Conservation (phyloP, 2,329 filamentous ascomycete species). For the Neonectria coccinea region DNA sequence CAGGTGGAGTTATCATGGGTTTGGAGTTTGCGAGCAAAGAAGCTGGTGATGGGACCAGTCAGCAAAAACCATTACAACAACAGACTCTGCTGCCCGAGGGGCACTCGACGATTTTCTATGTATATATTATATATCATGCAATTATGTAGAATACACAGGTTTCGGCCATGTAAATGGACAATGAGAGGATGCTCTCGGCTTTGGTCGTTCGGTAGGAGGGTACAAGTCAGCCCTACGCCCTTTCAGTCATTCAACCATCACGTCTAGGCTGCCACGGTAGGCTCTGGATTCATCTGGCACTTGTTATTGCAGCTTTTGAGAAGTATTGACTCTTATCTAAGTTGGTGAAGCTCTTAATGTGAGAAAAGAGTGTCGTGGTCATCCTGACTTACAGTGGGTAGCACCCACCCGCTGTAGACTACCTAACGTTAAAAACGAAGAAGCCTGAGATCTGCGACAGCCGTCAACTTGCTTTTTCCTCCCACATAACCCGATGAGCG, state of each 20-base stretch:
- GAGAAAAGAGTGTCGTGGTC: not conserved
- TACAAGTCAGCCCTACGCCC: not conserved
- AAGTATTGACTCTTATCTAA: not conserved
- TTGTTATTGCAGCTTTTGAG: not conserved
- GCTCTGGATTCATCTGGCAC: not conserved
- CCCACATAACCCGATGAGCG: not conserved
- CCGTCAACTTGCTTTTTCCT: not conserved
- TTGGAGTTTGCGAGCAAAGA: not conserved
- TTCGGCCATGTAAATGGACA: not conserved
- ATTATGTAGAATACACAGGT: slow-evolving; percentile 3
- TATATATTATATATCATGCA: slow-evolving; percentile 10
- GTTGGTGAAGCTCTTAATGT: not conserved
- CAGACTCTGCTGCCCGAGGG: not conserved
- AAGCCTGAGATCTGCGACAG: not conserved
- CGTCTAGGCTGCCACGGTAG: not conserved
- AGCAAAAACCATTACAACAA: not conserved
- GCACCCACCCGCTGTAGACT: not conserved
- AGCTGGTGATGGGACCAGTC: not conserved
- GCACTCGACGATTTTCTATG: slow-evolving; percentile 12
- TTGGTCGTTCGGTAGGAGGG: not conserved
- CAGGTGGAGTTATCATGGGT: slow-evolving; percentile 12
- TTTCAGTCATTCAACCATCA: not conserved
- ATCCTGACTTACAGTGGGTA: not conserved
- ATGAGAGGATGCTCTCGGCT: not conserved
- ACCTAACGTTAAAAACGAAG: too few species aligned